Conservation (phyloP, 1,139 yeast species). For the Spathaspora sp. region DNA sequence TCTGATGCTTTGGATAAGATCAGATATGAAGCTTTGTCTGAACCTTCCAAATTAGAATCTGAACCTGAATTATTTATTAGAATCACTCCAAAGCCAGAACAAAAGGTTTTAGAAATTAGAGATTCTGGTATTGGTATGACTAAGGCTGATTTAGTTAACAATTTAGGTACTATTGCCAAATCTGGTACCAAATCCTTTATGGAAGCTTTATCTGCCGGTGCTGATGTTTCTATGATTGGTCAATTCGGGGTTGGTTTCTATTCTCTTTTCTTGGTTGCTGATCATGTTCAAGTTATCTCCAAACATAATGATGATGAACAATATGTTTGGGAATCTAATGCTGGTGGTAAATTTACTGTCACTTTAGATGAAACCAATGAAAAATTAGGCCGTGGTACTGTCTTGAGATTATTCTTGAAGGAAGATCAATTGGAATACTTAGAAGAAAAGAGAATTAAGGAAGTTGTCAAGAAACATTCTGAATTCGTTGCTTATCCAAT, state of each 20-base stretch:
- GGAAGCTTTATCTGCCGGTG: constrained; percentile 99
- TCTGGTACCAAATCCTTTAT: constrained; percentile 99
- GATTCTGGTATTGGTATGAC: constrained; percentile 99
- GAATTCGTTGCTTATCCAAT: constrained; percentile 99
- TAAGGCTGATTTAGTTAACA: constrained; percentile 97
- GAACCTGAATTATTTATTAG: constrained; percentile 98
- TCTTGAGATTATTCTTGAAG: constrained; percentile 94
- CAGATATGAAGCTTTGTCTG: constrained; percentile 94
- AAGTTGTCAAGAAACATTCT: constrained; percentile 98
- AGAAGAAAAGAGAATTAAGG: constrained; percentile 99
- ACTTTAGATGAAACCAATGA: constrained; percentile 86
- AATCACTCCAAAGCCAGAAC: constrained; percentile 94
- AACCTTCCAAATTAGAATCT: constrained; percentile 86
- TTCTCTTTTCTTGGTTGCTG: constrained; percentile 99
- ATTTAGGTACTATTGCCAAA: constrained; percentile 99
- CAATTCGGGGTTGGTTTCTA: constrained; percentile 99
- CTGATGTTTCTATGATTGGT: constrained; percentile 99
- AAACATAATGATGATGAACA: constrained; percentile 99
- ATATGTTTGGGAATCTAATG: constrained; percentile 99
- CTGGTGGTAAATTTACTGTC: constrained; percentile 99
- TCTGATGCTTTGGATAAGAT: constrained; percentile 86
- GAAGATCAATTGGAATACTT: constrained; percentile 98
- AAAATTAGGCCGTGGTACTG: constrained; percentile 91
- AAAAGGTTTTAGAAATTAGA: constrained; percentile 93
- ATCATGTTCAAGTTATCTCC: constrained; percentile 96